These are phyloP conservation scores for Neoascochyta sp. DNA, from an alignment of 2,329 filamentous ascomycete species.

Conservation along the genomic window DNA sequence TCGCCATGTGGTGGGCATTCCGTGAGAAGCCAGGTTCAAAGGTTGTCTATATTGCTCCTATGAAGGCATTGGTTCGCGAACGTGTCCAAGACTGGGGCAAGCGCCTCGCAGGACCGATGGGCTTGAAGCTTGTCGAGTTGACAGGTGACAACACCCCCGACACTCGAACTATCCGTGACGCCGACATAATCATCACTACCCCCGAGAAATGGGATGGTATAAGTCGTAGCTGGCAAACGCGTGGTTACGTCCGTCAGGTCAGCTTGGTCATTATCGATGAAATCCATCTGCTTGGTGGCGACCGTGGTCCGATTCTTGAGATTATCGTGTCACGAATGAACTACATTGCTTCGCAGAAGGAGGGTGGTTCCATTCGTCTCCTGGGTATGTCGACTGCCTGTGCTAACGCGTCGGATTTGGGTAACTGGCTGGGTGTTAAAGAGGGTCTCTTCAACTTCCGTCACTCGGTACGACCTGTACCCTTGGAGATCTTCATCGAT, in stretches of 20 bases:
- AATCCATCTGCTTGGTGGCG: constrained; percentile 93
- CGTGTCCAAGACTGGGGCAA: constrained; percentile 92
- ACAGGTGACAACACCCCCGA: constrained; percentile 98
- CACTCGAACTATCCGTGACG: constrained; percentile 89
- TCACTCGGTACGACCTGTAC: constrained; percentile 93
- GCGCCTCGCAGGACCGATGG: constrained; percentile 76
- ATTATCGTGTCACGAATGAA: constrained; percentile 96
- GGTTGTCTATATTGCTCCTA: constrained; percentile 97
- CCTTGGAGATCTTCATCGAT: constrained; percentile 93
- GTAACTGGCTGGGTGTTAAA: constrained; percentile 95
- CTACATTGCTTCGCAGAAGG: constrained; percentile 92
- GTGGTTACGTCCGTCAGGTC: constrained; percentile 92
- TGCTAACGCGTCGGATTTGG: constrained; percentile 89
- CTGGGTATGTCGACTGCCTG: constrained; percentile 99
- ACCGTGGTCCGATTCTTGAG: constrained; percentile 94
- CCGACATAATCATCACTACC: constrained; percentile 96
- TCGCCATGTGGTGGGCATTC: constrained; percentile 99
- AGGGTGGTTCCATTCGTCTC: constrained; percentile 75
- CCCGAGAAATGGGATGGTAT: constrained; percentile 99
- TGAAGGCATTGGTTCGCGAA: constrained; percentile 97
- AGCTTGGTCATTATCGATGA: constrained; percentile 97
- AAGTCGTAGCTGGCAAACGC: constrained; percentile 95
- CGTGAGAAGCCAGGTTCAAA: constrained; percentile 91
- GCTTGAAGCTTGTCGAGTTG: constrained; percentile 86
- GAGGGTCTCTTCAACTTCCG: constrained; percentile 94